Base-by-base conservation (phyloP, 2,329 filamentous ascomycete species). In the Pseudogymnoascus sp. region DNA sequence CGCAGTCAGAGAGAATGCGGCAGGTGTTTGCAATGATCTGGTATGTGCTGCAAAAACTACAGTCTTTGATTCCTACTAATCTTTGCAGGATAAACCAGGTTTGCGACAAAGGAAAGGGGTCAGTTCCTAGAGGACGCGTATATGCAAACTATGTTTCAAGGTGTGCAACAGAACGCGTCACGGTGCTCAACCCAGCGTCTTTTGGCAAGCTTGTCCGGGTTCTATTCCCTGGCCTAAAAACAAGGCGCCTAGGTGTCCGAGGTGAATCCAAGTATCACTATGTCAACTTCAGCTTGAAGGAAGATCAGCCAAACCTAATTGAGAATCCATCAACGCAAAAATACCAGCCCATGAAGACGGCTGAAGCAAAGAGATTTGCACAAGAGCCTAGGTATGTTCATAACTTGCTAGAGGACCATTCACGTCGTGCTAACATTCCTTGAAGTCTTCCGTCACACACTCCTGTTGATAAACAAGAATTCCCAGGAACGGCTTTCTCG, bases 261-360 rank as follows among this genome's bases (percentile, higher is more conserved):
- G 95, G 95, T 67, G 93, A 97, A 77, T 99, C 95, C 12, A 99
- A 99, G 74, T 99, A 99, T 75, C 95, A 99, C 76, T 99, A 99
- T 71, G 85, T 88, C 57, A 86, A 87, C 71, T 88, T 88, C 70
- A 79, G 78, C 11, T 75, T 88, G 61, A 76, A 79, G 45, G 85
- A 87, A 61, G 85, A 87, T 64, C 71, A 73, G 60, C 71, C 72
- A 60, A 69, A 71, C 39, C 62, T 72, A 59, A 67, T 68, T 12
- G 69, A 71, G 60, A 42, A 60, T 39, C 62, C 62, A 10, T 74
- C 75, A 45, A 77, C 82, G 29, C 76, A 79, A 12, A 76, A 77
- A 42, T 74, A 75, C 3, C 79, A 79, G 18, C 75, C 79, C n/a
- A 74, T 78, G 3, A 75, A 80, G 21, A 77, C 80, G n/a, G 73